Evolutionary conservation across 441 rosid genomes (phyloP).

Genomic region (Erysimum pusillum): DNA sequence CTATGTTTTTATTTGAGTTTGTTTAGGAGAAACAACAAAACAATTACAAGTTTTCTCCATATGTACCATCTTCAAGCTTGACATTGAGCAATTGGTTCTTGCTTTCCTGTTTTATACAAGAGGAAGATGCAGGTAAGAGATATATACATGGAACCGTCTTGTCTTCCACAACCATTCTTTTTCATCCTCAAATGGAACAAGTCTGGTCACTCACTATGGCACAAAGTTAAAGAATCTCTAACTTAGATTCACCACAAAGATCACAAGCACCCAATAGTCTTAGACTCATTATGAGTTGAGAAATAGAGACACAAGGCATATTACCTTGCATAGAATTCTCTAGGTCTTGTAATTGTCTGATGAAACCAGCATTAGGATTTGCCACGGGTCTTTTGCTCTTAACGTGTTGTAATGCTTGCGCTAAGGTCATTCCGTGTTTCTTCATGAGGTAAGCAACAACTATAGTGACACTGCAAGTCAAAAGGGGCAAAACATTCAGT

Average conservation of each 20-base stretch:
- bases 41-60: constrained; percentile 31
- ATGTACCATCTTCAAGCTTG: constrained; percentile 34
- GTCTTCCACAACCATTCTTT: constrained; percentile 23
- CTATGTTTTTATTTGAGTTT: constrained; percentile 5
- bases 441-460: constrained; percentile 84
- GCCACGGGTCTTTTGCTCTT: constrained; percentile 69
- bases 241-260: constrained; percentile 22
- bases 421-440: constrained; percentile 64
- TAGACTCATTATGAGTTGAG: too few relatives aligned
- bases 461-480: constrained; percentile 64
- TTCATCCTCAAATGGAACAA: constrained; percentile 11
- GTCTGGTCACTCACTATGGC: constrained; percentile 3
- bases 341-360: constrained; percentile 60
- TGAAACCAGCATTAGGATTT: constrained; percentile 75
- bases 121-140: constrained; percentile 20
- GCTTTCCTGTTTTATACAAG: constrained; percentile 33
- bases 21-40: constrained; percentile 40
- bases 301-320: too few relatives aligned
- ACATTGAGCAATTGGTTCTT: constrained; percentile 27
- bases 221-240: constrained; percentile 15
- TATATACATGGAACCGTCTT: background rate
- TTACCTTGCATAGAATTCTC: constrained; percentile 69
- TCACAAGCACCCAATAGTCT: background rate
- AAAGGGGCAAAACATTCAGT: background rate
- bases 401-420: constrained; percentile 71